Percentiles rank a stretch among this genome's conserved stretches.
Conservation (phyloP, 345 rosid genomes). For the Euclidium syriacum region DNA sequence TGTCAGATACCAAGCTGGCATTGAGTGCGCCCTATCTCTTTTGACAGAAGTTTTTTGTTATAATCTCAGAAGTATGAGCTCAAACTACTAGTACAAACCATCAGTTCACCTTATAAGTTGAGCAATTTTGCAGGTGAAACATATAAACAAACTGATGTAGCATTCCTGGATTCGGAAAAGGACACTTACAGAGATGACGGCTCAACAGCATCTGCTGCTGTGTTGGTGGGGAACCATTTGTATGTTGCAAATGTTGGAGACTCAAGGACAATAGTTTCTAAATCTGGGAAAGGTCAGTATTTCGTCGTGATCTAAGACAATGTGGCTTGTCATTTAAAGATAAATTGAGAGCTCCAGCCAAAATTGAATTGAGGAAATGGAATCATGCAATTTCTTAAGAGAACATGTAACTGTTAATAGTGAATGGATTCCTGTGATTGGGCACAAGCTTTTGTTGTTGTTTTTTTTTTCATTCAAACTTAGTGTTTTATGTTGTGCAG, state of each 20-base stretch:
- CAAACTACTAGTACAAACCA: constrained; percentile 2
- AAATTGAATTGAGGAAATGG: neutral
- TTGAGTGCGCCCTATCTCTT: constrained; percentile 50
- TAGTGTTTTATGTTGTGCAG: constrained; percentile 39
- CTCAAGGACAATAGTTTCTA: constrained; percentile 87
- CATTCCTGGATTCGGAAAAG: constrained; percentile 76
- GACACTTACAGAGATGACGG: constrained; percentile 90
- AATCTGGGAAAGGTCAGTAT: constrained; percentile 75
- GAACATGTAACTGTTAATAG: neutral
- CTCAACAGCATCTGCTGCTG: constrained; percentile 97
- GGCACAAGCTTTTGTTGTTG: neutral
- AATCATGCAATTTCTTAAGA: neutral
- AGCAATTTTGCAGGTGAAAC: constrained; percentile 63
- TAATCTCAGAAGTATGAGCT: constrained; percentile 23
- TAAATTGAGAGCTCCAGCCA: neutral
- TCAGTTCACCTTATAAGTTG: constrained; percentile 6
- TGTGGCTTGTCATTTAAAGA: neutral
- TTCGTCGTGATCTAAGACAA: neutral
- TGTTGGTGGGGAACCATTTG: constrained; percentile 80
- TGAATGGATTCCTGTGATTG: neutral
- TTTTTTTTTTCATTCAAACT: neutral
- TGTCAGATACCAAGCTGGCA: constrained; percentile 70
- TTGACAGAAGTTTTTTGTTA: constrained; percentile 4
- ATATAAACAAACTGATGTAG: constrained; percentile 80
- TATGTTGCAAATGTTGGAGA: constrained; percentile 99